These are phyloP conservation scores for Pestalotiopsis sp. DNA, from an alignment of 2,329 filamentous ascomycete species.

Conservation along the genomic window DNA sequence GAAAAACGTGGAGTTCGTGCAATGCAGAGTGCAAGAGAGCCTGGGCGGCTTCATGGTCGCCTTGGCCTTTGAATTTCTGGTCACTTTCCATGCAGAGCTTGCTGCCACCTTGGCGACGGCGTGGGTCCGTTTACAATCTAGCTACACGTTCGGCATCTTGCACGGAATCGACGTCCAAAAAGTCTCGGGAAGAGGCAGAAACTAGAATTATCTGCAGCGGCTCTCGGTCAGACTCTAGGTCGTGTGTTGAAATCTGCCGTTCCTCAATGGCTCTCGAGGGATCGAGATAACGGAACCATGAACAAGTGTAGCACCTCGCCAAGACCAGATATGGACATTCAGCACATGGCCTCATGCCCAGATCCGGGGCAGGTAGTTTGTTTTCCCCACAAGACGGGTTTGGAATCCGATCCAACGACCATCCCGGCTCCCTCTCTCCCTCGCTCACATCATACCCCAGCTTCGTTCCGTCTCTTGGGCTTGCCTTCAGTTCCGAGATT, in stretches of 20 bases:
- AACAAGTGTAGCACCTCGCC: background rate
- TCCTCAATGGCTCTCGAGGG: background rate
- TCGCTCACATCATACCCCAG: background rate
- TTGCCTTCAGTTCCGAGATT: background rate
- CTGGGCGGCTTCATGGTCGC: background rate
- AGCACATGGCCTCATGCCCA: background rate
- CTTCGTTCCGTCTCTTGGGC: background rate
- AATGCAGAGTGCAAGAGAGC: background rate
- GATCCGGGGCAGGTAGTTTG: background rate
- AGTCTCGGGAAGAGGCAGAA: background rate
- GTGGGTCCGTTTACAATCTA: background rate
- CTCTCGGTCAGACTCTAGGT: background rate
- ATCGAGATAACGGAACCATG: background rate
- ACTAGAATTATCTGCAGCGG: background rate
- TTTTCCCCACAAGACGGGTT: background rate
- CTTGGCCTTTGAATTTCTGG: background rate
- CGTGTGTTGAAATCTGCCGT: background rate
- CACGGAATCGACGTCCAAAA: background rate
- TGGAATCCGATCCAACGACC: background rate
- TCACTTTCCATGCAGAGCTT: background rate
- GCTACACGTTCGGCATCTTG: background rate
- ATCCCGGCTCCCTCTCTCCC: background rate
- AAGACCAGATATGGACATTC: background rate
- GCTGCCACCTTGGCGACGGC: background rate
- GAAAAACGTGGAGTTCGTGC: slow-evolving; percentile 6